A percentile compares a stretch with the other conserved stretches of the same genome.
phyloP scores from a whole-genome alignment of 139 green algal genomes.

The Chlorella sp. region DNA sequence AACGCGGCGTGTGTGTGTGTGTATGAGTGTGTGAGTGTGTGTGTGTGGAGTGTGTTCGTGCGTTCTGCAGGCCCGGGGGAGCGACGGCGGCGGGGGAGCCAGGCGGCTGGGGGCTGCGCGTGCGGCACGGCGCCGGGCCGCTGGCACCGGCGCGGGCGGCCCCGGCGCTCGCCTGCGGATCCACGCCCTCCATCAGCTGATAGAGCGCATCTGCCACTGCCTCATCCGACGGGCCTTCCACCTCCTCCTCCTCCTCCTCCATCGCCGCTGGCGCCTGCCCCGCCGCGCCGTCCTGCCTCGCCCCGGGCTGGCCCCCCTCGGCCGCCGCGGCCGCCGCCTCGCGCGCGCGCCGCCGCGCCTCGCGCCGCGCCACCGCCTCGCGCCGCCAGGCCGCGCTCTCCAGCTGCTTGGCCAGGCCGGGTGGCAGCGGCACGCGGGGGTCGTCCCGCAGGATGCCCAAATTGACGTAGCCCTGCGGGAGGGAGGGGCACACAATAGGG shows the following conservation, averaged over 20 bases:
- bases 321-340: no score
- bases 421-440: conserved; percentile 20
- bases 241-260: neutral
- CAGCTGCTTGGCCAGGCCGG: conserved; percentile 6
- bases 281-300: no score
- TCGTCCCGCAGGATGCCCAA: conserved; percentile 54
- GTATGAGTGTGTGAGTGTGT: conserved; percentile 6
- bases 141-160: no score
- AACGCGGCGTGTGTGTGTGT: neutral
- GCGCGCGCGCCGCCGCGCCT: no score
- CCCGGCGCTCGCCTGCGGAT: conserved; percentile 11
- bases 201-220: conserved; percentile 34
- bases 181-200: conserved; percentile 12
- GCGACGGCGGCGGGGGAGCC: neutral
- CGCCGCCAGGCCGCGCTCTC: neutral
- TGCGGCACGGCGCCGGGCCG: no score
- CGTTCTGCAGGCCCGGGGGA: neutral
- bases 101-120: no score
- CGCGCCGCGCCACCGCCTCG: no score
- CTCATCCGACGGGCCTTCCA: conserved; percentile 23
- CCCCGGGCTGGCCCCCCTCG: no score
- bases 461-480: conserved; percentile 77
- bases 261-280: no score
- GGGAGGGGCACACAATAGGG: no score
- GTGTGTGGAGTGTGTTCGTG: neutral